phyloP scores from a whole-genome alignment of 768 basidiomycete genomes.

The Cubamyces sp. region DNA sequence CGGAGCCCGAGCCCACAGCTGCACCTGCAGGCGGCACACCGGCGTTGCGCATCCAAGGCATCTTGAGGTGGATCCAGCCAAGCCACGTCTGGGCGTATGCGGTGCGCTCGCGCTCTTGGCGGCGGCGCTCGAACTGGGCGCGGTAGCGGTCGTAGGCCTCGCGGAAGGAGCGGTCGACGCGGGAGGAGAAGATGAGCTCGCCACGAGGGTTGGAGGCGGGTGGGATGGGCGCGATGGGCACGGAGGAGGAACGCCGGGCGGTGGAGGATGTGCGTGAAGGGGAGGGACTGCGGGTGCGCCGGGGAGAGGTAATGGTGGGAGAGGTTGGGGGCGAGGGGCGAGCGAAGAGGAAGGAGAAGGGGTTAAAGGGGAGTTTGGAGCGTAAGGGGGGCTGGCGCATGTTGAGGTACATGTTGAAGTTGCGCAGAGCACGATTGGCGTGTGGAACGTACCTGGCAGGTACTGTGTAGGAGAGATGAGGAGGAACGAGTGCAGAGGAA shows the following conservation, averaged over 20 bases:
- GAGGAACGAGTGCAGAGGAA: conserved; percentile 1
- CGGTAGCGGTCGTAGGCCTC: conserved; percentile 95
- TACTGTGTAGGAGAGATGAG: not conserved
- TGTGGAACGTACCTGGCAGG: conserved; percentile 89
- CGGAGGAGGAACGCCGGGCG: conserved; percentile 45
- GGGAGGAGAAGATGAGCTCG: conserved; percentile 93
- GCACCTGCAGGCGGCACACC: conserved; percentile 2
- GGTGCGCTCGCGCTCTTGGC: conserved; percentile 63
- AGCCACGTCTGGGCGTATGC: conserved; percentile 37
- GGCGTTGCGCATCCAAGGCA: conserved; percentile 31
- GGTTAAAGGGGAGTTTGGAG: conserved; percentile 59
- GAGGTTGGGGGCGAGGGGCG: conserved; percentile 29
- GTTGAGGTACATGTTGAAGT: conserved; percentile 97
- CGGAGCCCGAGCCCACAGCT: not conserved
- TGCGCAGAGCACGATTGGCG: conserved; percentile 88
- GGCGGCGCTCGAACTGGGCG: conserved; percentile 77
- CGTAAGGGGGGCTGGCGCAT: conserved; percentile 79
- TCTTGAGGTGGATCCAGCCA: conserved; percentile 35
- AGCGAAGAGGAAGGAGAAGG: conserved; percentile 59
- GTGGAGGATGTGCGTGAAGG: conserved; percentile 30
- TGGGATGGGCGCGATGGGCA: conserved; percentile 78
- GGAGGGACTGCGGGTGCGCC: conserved; percentile 36
- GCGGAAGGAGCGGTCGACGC: conserved; percentile 79
- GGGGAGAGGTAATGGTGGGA: conserved; percentile 33
- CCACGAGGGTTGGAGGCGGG: conserved; percentile 90